Percentiles rank a stretch among this genome's conserved stretches.
Evolutionary conservation across 805 yeast genomes (phyloP).

Genomic region (Cyberlindnera xishuangbannaensis): DNA sequence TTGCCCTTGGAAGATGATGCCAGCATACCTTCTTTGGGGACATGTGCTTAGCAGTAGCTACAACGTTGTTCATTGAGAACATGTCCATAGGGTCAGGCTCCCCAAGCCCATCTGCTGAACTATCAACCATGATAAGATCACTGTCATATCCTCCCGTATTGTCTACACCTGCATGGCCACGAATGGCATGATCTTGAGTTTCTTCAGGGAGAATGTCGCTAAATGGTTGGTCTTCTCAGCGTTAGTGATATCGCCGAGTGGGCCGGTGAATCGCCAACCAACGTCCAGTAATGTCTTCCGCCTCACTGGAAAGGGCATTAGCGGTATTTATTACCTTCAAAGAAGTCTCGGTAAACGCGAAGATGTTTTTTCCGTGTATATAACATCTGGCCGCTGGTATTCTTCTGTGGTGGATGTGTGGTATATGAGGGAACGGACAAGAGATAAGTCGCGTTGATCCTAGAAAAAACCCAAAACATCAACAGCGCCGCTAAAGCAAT

Average conservation of each 20-base stretch:
- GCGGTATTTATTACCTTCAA: conserved; percentile 12
- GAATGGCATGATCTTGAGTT: not conserved
- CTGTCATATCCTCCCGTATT: not conserved
- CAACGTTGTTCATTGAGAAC: conserved; percentile 14
- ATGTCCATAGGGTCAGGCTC: too few species aligned
- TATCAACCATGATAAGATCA: not conserved
- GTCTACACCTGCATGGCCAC: too few species aligned
- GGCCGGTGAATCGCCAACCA: too few species aligned
- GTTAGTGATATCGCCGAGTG: too few species aligned
- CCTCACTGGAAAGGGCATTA: too few species aligned
- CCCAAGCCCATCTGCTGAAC: too few species aligned
- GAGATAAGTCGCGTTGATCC: too few species aligned
- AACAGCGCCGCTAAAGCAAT: not conserved
- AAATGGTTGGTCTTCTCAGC: too few species aligned
- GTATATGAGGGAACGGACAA: too few species aligned
- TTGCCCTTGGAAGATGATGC: conserved; percentile 5
- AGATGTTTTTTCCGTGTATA: conserved; percentile 19
- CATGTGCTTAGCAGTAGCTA: too few species aligned
- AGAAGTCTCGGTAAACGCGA: conserved; percentile 22
- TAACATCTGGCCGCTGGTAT: conserved; percentile 12
- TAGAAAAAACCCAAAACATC: not conserved
- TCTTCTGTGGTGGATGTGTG: not conserved
- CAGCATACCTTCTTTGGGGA: conserved; percentile 12
- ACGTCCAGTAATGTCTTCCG: too few species aligned
- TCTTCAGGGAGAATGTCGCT: not conserved